phyloP scores from a whole-genome alignment of 805 yeast species.

The Isabelozyma heimii region DNA sequence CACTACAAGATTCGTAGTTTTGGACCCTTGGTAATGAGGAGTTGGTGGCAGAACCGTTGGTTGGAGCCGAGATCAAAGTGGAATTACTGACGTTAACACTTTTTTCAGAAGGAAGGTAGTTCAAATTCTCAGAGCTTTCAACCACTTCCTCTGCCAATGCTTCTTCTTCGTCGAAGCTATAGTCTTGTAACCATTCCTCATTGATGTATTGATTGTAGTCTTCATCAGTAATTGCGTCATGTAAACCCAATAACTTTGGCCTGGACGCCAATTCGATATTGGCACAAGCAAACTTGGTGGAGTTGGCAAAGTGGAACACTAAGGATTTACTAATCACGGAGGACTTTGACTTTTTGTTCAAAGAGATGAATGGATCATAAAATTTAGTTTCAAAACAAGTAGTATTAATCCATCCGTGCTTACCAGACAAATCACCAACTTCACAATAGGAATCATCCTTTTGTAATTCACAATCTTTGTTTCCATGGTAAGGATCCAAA shows the following conservation, averaged over 20 bases:
- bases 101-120: not conserved
- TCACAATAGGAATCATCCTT: constrained; percentile 58
- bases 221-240: not conserved
- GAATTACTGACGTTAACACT: not conserved
- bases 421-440: constrained; percentile 76
- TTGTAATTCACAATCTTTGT: constrained; percentile 48
- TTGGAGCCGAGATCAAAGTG: not conserved
- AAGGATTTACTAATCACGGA: constrained; percentile 58
- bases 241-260: constrained; percentile 1
- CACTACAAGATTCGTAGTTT: not conserved
- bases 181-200: not conserved
- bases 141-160: not conserved
- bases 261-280: constrained; percentile 39
- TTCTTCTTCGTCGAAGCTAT: not conserved
- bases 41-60: not conserved
- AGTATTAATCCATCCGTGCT: constrained; percentile 70
- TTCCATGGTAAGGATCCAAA: constrained; percentile 64
- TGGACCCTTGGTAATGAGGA: not conserved
- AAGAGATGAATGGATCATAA: constrained; percentile 63
- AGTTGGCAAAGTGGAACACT: constrained; percentile 53
- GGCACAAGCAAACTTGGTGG: constrained; percentile 62
- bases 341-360: constrained; percentile 54
- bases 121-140: not conserved
- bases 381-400: constrained; percentile 66
- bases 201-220: not conserved